phyloP scores from a whole-genome alignment of 129 eudicot species.

The Heracleum sosnowskyi region DNA sequence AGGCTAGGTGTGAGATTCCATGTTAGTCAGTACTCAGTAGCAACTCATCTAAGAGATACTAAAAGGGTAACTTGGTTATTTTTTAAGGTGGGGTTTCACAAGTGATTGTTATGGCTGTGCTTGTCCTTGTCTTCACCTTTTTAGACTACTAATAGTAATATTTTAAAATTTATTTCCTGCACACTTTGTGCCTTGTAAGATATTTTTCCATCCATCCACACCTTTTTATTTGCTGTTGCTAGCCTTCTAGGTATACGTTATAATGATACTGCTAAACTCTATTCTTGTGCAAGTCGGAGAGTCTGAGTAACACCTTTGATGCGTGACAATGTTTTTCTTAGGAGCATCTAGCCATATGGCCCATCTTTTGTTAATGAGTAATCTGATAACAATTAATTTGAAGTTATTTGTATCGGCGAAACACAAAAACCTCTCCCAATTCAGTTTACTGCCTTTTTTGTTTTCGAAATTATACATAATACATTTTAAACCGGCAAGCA shows the following conservation, averaged over 20 bases:
- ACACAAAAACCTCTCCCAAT: background rate
- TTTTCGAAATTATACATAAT: background rate
- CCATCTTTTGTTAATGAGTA: background rate
- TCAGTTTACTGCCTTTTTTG: background rate
- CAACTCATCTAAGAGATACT: background rate
- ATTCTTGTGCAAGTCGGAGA: background rate
- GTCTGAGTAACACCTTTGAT: background rate
- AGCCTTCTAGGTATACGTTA: background rate
- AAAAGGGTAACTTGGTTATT: background rate
- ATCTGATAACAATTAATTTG: background rate
- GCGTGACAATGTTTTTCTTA: no score
- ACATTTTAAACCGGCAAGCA: background rate
- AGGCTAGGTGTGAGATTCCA: background rate
- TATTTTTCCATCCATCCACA: background rate
- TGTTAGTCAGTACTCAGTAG: background rate
- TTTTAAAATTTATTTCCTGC: background rate
- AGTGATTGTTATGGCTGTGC: background rate
- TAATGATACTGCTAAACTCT: background rate
- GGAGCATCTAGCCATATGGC: background rate
- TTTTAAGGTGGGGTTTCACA: background rate
- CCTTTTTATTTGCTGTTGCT: background rate
- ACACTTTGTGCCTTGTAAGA: background rate
- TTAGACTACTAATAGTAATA: background rate
- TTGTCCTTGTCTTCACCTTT: background rate
- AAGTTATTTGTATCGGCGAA: background rate